phyloP scores from a whole-genome alignment of 108 stramenopile genomes.

The Cyclotella sp. region DNA sequence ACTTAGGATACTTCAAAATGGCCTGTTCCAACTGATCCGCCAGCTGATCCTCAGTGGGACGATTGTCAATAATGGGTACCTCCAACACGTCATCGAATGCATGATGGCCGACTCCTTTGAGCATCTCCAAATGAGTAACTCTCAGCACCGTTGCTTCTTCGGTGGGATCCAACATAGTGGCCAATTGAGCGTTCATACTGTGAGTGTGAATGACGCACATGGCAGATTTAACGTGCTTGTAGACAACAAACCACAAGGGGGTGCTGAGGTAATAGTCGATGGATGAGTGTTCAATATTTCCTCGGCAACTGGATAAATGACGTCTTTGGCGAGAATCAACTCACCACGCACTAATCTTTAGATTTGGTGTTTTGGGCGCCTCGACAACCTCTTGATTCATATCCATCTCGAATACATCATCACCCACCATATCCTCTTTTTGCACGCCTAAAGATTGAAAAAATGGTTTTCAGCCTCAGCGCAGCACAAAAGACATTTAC shows the following conservation, averaged over 20 bases:
- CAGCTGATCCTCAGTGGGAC: conserved; percentile 89
- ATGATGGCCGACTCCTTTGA: conserved; percentile 94
- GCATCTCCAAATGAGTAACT: conserved; percentile 96
- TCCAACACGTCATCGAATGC: conserved; percentile 89
- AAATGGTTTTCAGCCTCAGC: too few species aligned
- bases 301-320: not conserved
- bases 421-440: conserved; percentile 94
- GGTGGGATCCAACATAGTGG: conserved; percentile 86
- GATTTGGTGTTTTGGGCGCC: conserved; percentile 69
- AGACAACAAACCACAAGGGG: conserved; percentile 92
- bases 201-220: conserved; percentile 91
- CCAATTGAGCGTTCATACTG: conserved; percentile 83
- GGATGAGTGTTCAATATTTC: not conserved
- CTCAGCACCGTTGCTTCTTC: conserved; percentile 59
- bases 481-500: too few species aligned
- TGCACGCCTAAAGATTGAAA: conserved; percentile 66
- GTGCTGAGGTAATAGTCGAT: conserved; percentile 57
- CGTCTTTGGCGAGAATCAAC: not conserved
- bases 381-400: conserved; percentile 61
- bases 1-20: conserved; percentile 81
- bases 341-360: conserved; percentile 72
- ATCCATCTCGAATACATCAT: conserved; percentile 93
- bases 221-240: conserved; percentile 69
- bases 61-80: conserved; percentile 97
- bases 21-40: conserved; percentile 85